Evolutionary conservation across 164 flowering plant genomes (phyloP).

Genomic region (Malania oleifera): DNA sequence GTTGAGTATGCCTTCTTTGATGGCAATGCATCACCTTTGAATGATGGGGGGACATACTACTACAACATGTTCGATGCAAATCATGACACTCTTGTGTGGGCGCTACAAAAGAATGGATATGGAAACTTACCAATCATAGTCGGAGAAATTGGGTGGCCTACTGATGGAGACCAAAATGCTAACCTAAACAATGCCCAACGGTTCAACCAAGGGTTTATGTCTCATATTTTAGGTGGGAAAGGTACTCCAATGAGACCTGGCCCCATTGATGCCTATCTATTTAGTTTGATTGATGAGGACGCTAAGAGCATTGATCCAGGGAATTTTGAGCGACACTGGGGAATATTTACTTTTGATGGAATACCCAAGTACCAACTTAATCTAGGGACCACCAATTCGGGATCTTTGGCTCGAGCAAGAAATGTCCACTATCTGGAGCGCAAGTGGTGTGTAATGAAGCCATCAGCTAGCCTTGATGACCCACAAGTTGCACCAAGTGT

Average conservation of each 20-base stretch:
- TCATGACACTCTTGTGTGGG: conserved; percentile 77
- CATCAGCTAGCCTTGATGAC: conserved; percentile 47
- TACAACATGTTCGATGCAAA: conserved; percentile 89
- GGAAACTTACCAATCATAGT: conserved; percentile 65
- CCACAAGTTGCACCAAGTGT: conserved; percentile 53
- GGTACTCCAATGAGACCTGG: conserved; percentile 86
- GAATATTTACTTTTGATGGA: conserved; percentile 67
- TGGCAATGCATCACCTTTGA: conserved; percentile 44
- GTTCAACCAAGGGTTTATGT: conserved; percentile 90
- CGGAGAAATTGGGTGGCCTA: conserved; percentile 96
- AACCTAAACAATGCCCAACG: conserved; percentile 52
- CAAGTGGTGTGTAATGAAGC: conserved; percentile 77
- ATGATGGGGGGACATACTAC: conserved; percentile 49
- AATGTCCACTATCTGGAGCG: conserved; percentile 35
- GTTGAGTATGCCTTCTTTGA: conserved; percentile 89
- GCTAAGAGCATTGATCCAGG: conserved; percentile 80
- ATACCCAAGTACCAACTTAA: conserved; percentile 62
- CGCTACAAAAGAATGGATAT: conserved; percentile 70
- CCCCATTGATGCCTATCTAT: conserved; percentile 69
- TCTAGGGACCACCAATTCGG: conserved; percentile 60
- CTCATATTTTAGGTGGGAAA: conserved; percentile 49
- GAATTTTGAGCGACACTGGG: conserved; percentile 93
- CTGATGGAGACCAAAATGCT: conserved; percentile 82
- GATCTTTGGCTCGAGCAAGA: conserved; percentile 37
- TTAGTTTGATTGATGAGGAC: conserved; percentile 88